Percentiles rank a stretch among this genome's conserved stretches.
Conservation (phyloP, 2,329 filamentous ascomycete species). For the Chaetomiaceae sp. region DNA sequence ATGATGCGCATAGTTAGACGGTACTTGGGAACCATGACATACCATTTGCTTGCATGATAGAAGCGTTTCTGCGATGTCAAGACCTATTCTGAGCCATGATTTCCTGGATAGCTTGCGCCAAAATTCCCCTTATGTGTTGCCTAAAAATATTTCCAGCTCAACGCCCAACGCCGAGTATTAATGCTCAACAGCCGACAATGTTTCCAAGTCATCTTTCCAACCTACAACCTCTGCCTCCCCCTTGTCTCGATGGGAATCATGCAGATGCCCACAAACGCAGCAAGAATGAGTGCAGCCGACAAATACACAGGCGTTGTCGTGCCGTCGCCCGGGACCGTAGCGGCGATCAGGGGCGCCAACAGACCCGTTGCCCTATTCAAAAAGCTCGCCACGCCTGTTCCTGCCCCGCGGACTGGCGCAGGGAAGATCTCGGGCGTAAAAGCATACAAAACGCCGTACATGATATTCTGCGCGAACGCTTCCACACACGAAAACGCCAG, state of each 20-base stretch:
- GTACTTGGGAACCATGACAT: no score
- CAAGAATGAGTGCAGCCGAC: slow-evolving; percentile 52
- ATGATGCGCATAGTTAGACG: no score
- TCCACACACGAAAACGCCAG: slow-evolving; percentile 64
- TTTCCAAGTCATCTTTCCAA: no score
- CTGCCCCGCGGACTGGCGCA: slow-evolving; percentile 65
- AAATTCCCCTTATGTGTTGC: no score
- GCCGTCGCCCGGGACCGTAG: slow-evolving; percentile 54
- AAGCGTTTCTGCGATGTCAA: no score
- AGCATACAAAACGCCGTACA: slow-evolving; percentile 72
- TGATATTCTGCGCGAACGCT: slow-evolving; percentile 70
- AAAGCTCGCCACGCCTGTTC: slow-evolving; percentile 67
- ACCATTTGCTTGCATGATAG: no score
- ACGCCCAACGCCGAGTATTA: no score
- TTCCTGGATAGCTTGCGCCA: no score
- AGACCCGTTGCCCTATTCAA: slow-evolving; percentile 65
- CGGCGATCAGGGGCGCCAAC: slow-evolving; percentile 64
- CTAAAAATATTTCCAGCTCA: no score
- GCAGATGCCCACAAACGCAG: slow-evolving; percentile 56
- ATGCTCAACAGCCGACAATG: background rate
- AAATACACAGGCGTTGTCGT: slow-evolving; percentile 55
- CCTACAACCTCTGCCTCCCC: slow-evolving; percentile 52
- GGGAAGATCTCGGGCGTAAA: slow-evolving; percentile 77
- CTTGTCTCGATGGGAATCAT: slow-evolving; percentile 61
- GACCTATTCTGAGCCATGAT: no score